phyloP scores from a whole-genome alignment of 305 asterid species.

The Solanum hybrid region DNA sequence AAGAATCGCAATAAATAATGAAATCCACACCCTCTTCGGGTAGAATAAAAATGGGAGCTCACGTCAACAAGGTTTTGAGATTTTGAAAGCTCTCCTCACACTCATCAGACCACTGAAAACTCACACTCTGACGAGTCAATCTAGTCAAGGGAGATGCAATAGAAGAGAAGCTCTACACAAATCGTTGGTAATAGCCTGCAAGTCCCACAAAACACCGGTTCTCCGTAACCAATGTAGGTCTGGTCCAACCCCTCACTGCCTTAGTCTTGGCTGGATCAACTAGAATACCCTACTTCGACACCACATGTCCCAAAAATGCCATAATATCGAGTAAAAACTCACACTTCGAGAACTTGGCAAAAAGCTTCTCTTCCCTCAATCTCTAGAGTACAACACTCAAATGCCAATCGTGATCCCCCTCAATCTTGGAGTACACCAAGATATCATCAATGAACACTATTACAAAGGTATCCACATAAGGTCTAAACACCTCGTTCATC shows the following conservation, averaged over 20 bases:
- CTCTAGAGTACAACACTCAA: background rate
- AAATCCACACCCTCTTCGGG: background rate
- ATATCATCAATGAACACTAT: background rate
- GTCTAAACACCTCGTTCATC: background rate
- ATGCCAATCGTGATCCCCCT: background rate
- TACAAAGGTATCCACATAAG: background rate
- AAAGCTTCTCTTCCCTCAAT: background rate
- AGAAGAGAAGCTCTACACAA: background rate
- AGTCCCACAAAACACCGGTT: background rate
- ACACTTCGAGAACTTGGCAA: background rate
- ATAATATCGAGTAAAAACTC: background rate
- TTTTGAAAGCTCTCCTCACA: background rate
- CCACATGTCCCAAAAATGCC: background rate
- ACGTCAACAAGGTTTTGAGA: background rate
- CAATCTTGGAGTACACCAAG: background rate
- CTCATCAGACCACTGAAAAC: background rate
- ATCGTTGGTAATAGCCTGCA: background rate
- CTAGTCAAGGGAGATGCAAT: background rate
- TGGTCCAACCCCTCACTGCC: background rate
- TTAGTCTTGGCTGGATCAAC: background rate
- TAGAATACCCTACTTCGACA: background rate
- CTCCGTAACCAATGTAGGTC: background rate
- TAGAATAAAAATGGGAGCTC: background rate
- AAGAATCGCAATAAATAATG: background rate
- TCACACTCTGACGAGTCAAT: background rate